These are phyloP conservation scores for Suhomyces wounanorum DNA, from an alignment of 1,139 yeast species.

Conservation along the genomic window DNA sequence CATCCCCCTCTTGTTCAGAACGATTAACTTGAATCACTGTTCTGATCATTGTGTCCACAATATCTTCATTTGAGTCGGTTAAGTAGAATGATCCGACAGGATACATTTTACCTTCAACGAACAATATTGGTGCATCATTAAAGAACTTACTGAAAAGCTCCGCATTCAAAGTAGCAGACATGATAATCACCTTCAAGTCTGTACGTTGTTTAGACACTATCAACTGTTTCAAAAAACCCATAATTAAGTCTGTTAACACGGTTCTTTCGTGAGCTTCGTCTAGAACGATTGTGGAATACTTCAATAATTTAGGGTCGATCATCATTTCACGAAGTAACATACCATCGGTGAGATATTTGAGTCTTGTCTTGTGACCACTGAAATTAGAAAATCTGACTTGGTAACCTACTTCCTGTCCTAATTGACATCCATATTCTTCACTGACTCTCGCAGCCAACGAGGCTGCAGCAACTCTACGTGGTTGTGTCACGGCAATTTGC, in stretches of 20 bases:
- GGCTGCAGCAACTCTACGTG: constrained; percentile 96
- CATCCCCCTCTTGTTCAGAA: constrained; percentile 83
- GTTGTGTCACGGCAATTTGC: constrained; percentile 89
- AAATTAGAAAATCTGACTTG: constrained; percentile 75
- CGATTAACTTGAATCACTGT: constrained; percentile 77
- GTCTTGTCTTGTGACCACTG: constrained; percentile 52
- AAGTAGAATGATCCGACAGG: constrained; percentile 77
- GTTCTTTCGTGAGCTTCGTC: constrained; percentile 99
- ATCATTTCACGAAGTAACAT: constrained; percentile 91
- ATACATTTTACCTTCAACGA: constrained; percentile 86
- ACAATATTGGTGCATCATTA: constrained; percentile 73
- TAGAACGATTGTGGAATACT: constrained; percentile 76
- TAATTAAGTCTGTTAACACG: constrained; percentile 80
- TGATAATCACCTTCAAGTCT: constrained; percentile 61
- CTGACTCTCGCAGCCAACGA: constrained; percentile 92
- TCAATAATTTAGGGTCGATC: constrained; percentile 64
- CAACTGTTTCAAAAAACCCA: constrained; percentile 82
- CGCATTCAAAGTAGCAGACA: constrained; percentile 98
- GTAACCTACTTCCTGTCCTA: constrained; percentile 91
- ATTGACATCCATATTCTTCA: constrained; percentile 74
- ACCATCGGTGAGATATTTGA: constrained; percentile 94
- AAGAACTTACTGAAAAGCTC: constrained; percentile 83
- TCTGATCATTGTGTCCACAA: constrained; percentile 77
- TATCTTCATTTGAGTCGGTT: constrained; percentile 64
- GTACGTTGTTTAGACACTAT: constrained; percentile 49